These are phyloP conservation scores for Lepiota brunneoincarnata DNA, from an alignment of 768 basidiomycete genomes.

Conservation along the genomic window DNA sequence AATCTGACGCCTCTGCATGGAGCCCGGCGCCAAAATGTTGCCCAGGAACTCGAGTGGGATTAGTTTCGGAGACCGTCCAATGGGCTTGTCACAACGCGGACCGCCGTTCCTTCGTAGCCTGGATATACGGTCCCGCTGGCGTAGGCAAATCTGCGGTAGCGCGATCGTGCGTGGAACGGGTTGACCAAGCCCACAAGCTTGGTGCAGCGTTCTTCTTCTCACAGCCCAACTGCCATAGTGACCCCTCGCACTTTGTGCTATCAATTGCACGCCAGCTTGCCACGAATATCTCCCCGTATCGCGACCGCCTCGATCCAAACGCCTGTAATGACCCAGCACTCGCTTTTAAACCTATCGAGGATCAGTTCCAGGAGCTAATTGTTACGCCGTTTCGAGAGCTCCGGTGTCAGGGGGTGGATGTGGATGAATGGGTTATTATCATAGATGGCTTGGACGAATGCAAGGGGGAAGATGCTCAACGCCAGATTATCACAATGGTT, in stretches of 20 bases:
- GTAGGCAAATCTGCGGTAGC: too few relatives aligned
- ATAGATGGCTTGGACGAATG: constrained; percentile 17
- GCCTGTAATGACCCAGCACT: not conserved
- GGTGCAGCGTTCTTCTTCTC: constrained; percentile 8
- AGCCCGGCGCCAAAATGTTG: too few relatives aligned
- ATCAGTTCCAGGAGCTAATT: not conserved
- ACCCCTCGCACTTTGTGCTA: not conserved
- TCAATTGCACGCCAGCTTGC: constrained; percentile 2
- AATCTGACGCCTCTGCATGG: too few relatives aligned
- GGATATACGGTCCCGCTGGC: too few relatives aligned
- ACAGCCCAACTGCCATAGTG: not conserved
- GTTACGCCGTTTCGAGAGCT: not conserved
- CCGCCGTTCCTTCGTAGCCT: too few relatives aligned
- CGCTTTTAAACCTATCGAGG: not conserved
- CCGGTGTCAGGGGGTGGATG: not conserved
- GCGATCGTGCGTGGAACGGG: too few relatives aligned
- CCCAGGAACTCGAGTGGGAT: too few relatives aligned
- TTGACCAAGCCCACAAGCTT: not conserved
- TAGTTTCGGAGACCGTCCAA: too few relatives aligned
- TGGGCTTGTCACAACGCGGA: too few relatives aligned
- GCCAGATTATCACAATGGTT: not conserved
- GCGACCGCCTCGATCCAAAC: not conserved
- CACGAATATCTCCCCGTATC: not conserved
- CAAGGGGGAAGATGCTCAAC: not conserved
- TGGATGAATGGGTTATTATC: not conserved